Conservation (phyloP, 2,329 filamentous ascomycete species). For the Annulohypoxylon truncatum region DNA sequence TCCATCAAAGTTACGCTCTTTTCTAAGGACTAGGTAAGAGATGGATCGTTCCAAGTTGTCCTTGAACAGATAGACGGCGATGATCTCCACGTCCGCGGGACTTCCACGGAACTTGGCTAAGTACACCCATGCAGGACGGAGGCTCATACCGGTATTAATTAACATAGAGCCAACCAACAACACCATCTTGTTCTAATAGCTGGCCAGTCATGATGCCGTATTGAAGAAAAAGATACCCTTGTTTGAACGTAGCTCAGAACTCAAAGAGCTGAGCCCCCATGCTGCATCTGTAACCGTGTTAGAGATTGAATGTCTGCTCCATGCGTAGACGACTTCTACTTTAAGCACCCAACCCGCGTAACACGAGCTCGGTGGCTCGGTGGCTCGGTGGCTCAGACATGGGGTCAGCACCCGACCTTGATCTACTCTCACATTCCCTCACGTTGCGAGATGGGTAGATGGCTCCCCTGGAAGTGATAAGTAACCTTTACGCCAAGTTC, state of each 20-base stretch:
- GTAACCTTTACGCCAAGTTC: background rate
- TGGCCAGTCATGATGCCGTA: conserved; percentile 15
- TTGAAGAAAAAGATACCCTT: conserved; percentile 7
- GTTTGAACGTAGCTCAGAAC: conserved; percentile 17
- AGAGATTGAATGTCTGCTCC: conserved; percentile 23
- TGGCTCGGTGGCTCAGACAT: conserved; percentile 30
- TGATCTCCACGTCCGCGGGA: conserved; percentile 16
- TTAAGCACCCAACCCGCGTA: conserved; percentile 32
- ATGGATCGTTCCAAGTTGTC: conserved; percentile 7
- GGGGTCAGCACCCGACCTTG: conserved; percentile 17
- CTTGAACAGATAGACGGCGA: conserved; percentile 3
- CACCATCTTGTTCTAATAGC: background rate
- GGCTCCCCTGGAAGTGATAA: background rate
- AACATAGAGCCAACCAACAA: conserved; percentile 8
- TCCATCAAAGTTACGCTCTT: conserved; percentile 11
- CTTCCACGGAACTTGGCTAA: conserved; percentile 9
- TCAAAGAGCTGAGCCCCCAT: conserved; percentile 31
- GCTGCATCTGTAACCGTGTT: conserved; percentile 29
- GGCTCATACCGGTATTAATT: conserved; percentile 1
- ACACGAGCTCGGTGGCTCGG: conserved; percentile 32
- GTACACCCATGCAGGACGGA: background rate
- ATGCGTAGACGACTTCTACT: conserved; percentile 14
- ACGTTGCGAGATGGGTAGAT: background rate
- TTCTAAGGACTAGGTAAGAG: conserved; percentile 14
- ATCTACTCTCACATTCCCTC: conserved; percentile 1